Conservation (phyloP, 164 flowering plant genomes). For the Brasenia schreberi region DNA sequence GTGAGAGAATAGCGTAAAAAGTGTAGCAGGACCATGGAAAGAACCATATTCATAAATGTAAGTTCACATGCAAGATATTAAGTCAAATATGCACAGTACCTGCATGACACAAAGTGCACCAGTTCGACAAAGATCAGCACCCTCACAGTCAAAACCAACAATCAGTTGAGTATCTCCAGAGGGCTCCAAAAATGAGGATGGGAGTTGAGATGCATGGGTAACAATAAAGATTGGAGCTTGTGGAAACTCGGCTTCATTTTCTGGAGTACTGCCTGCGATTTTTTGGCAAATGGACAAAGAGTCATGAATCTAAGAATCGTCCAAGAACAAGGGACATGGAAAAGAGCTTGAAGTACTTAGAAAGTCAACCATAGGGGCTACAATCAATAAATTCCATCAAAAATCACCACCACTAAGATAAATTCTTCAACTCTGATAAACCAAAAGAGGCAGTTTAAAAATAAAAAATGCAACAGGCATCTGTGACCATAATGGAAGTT, state of each 20-base stretch:
- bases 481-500: too few species aligned
- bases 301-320: background rate
- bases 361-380: background rate
- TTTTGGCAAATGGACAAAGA: background rate
- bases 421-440: too few species aligned
- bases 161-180: slow-evolving; percentile 45
- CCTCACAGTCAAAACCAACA: slow-evolving; percentile 91
- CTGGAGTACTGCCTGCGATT: slow-evolving; percentile 18
- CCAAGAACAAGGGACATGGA: background rate
- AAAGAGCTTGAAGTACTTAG: background rate
- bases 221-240: slow-evolving; percentile 53
- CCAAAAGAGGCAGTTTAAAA: too few species aligned
- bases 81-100: slow-evolving; percentile 18
- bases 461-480: too few species aligned
- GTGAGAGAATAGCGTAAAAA: background rate
- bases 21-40: background rate
- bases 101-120: slow-evolving; percentile 89
- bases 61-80: background rate
- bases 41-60: too few species aligned
- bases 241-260: slow-evolving; percentile 16
- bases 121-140: slow-evolving; percentile 78
- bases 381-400: too few species aligned
- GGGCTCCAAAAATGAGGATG: slow-evolving; percentile 63
- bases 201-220: slow-evolving; percentile 67
- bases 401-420: too few species aligned